Evolutionary conservation across 2,329 filamentous ascomycete species (phyloP).

Genomic region (Aspergillus floridensis): DNA sequence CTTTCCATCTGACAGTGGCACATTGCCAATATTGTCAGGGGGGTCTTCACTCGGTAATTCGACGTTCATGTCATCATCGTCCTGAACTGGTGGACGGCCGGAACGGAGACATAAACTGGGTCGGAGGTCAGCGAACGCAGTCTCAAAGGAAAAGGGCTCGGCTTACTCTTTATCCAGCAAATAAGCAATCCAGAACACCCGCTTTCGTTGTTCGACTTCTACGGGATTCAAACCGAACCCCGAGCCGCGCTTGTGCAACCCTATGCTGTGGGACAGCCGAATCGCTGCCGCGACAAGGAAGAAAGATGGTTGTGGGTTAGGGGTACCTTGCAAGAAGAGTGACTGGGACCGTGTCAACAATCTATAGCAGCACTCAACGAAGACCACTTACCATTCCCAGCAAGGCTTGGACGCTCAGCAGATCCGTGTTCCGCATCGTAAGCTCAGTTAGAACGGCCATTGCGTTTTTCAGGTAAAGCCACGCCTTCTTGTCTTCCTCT

Average conservation of each 20-base stretch:
- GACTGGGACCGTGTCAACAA: conserved; percentile 46
- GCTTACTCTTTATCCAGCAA: conserved; percentile 67
- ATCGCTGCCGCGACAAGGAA: conserved; percentile 89
- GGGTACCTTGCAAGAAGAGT: conserved; percentile 91
- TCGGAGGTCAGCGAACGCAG: conserved; percentile 21
- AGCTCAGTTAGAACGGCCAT: conserved; percentile 90
- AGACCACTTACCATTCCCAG: conserved; percentile 68
- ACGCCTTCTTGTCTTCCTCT: conserved; percentile 91
- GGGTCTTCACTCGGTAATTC: conserved; percentile 90
- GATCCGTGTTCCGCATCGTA: conserved; percentile 92
- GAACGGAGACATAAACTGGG: conserved; percentile 64
- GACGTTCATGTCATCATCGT: conserved; percentile 89
- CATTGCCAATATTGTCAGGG: conserved; percentile 88
- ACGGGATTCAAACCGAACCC: conserved; percentile 91
- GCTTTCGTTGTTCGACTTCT: conserved; percentile 85
- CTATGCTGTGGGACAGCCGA: conserved; percentile 86
- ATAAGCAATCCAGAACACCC: conserved; percentile 76
- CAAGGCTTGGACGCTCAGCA: conserved; percentile 90
- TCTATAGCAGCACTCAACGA: not conserved
- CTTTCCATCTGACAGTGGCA: conserved; percentile 82
- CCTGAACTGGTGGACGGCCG: conserved; percentile 69
- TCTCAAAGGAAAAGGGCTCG: not conserved
- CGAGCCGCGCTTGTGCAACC: conserved; percentile 87
- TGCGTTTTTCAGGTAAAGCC: conserved; percentile 94
- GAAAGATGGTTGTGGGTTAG: conserved; percentile 92